Base-by-base conservation (phyloP, 2,329 filamentous ascomycete species). In the Cordyceps farinosa region DNA sequence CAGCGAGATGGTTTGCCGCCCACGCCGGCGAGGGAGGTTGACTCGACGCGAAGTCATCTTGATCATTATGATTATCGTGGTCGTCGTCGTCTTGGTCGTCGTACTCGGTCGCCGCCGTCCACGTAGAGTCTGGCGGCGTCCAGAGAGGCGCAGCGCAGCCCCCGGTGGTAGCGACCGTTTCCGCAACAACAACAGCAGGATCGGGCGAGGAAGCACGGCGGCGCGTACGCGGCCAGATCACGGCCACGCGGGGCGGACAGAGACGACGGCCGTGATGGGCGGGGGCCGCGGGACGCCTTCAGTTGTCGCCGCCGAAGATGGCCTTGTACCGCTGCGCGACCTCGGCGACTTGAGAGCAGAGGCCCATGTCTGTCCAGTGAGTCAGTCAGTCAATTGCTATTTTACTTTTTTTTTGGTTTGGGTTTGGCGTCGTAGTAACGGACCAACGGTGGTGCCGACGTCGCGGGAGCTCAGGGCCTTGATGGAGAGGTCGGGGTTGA, bases 291-390 rank as follows among this genome's bases (percentile, higher is more conserved):
- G 5, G 47, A 17, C 68, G 70, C 69, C 71, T 67, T 77, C 74
- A 77, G 68, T 76, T 73, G 61, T 85, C 84, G 71, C 90, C 92
- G 42, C 78, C 70, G 73, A 97, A 97, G 58, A 98, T 89, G 65
- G 87, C 81, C 71, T 89, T 90, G 73, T 92, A 86, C 56, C 87
- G 84, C 77, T 97, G 93, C 40, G 92, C 95, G 42, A 87, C 88
- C 64, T 97, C 90, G 17, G 97, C 93, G 3, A 97, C 90, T 0
- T 89, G 86, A 63, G 91, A 87, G 65, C 87, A 89, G 40, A 91
- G 83, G 60, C 82, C 82, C 75, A 90, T 91, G 77, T 97, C 92
- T 94, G 32, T 45, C 9, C 36, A 34, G 42, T 59, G 29, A 64
- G 36, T 38, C 38, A 40, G 38, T 40, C 38, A 40, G 13, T 3